Conservation (phyloP, 805 yeast genomes). For the Candida germanica region DNA sequence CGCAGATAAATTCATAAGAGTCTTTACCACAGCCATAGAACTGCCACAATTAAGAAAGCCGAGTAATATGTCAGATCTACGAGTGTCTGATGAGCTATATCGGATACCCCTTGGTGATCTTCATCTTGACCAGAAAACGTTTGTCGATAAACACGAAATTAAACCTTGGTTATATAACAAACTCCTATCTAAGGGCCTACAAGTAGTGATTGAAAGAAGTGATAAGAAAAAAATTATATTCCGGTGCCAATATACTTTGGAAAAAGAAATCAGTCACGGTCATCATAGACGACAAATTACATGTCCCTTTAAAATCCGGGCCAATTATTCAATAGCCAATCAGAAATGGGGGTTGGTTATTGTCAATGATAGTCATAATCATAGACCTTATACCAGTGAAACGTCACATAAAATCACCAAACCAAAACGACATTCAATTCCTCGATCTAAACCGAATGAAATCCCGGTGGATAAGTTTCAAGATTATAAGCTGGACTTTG, state of each 20-base stretch:
- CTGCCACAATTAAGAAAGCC: too few species aligned
- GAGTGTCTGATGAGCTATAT: too few species aligned
- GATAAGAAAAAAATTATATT: conserved; percentile 60
- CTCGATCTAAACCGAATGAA: not conserved
- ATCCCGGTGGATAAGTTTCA: not conserved
- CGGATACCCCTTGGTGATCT: conserved; percentile 6
- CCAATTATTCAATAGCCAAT: conserved; percentile 53
- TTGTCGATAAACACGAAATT: conserved; percentile 43
- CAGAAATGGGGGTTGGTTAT: conserved; percentile 59
- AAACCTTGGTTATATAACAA: conserved; percentile 58
- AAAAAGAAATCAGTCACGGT: conserved; percentile 15
- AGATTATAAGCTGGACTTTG: conserved; percentile 7
- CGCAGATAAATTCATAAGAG: too few species aligned
- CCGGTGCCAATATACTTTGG: conserved; percentile 44
- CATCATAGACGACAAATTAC: conserved; percentile 26
- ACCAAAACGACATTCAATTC: not conserved
- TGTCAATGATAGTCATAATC: conserved; percentile 60
- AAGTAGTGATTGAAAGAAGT: conserved; percentile 59
- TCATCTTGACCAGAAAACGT: conserved; percentile 4
- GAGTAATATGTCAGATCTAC: conserved; percentile 1
- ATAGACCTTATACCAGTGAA: conserved; percentile 17
- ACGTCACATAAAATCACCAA: not conserved
- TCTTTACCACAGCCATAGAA: too few species aligned
- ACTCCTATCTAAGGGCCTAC: conserved; percentile 48
- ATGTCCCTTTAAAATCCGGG: conserved; percentile 66